These are phyloP conservation scores for Trypanosoma mega DNA, from an alignment of 208 protist genomes.

Conservation along the genomic window DNA sequence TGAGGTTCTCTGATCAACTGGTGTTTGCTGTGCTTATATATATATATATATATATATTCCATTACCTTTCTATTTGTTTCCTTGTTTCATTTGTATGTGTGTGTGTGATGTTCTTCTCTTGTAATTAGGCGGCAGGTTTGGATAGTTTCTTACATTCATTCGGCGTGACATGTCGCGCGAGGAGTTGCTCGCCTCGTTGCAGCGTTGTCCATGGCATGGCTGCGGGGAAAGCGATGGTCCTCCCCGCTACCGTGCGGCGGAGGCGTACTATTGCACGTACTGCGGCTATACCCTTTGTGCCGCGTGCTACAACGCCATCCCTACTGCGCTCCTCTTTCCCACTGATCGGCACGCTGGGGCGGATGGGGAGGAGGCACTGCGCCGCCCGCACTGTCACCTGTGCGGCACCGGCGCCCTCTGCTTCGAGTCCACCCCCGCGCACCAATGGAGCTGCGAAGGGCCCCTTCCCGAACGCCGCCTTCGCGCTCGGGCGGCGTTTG, in stretches of 20 bases:
- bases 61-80: not conserved
- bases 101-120: slow-evolving; percentile 5
- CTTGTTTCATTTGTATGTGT: not conserved
- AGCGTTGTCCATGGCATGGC: slow-evolving; percentile 28
- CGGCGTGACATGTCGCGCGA: slow-evolving; percentile 15
- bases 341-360: not conserved
- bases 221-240: slow-evolving; percentile 43
- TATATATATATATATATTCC: slow-evolving; percentile 6
- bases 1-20: too few species aligned
- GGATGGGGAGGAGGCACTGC: not conserved
- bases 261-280: slow-evolving; percentile 77
- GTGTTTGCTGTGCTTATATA: too few species aligned
- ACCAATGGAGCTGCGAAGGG: slow-evolving; percentile 82
- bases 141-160: too few species aligned
- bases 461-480: slow-evolving; percentile 35
- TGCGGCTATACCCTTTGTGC: slow-evolving; percentile 81
- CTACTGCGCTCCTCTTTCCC: slow-evolving; percentile 23
- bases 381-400: slow-evolving; percentile 48
- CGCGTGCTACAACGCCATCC: slow-evolving; percentile 41
- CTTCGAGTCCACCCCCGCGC: slow-evolving; percentile 43
- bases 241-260: slow-evolving; percentile 59
- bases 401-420: slow-evolving; percentile 52
- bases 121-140: not conserved
- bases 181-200: slow-evolving; percentile 18
- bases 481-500: slow-evolving; percentile 32